Base-by-base conservation (phyloP, 2,329 filamentous ascomycete genomes). In the Aspergillus sp. region DNA sequence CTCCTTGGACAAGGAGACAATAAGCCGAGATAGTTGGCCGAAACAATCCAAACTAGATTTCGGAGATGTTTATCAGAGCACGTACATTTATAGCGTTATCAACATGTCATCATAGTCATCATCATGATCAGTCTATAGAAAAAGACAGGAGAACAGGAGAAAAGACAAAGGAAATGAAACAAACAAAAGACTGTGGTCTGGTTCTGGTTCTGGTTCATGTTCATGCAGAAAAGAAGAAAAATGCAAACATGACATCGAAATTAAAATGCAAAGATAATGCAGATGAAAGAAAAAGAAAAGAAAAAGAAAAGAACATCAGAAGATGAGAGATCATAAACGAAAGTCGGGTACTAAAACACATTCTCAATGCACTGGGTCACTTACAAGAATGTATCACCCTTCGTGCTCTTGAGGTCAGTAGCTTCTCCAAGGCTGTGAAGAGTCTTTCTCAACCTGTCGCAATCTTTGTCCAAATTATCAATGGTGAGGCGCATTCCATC, bases 21-120 rank as follows among this genome's bases (percentile, higher is more conserved):
- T 83, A 61, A 83, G 79, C 62, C 76, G 79, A 59, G 79, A 78
- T 42, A 85, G 79, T 64, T 83, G 78, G 47, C 73, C 75, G 73
- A 85, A 85, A 51, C 80, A 80, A 61, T 83, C 79, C 68, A 81
- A 69, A 76, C 82, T 84, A 76, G 68, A 75, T 62, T 72, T 66
- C 66, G 68, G 57, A 64, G 41, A 62, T 59, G 60, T 63, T 71
- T 69, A 78, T 71, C 77, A 77, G 80, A 79, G 77, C 64, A 72
- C 72, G 70, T 77, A 76, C 71, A 80, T 71, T 73, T 71, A 70
- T 73, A 71, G 67, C 66, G 64, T 72, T 67, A 72, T 71, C 64
- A 65, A 66, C 66, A 69, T 71, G 60, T 71, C 63, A 60, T 66
- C 58, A 59, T 64, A 58, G 61, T 59, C 59, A 64, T 64, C 59